These are phyloP conservation scores for Eimeria praecox DNA, from an alignment of 169 alveolate genomes.

Conservation along the genomic window DNA sequence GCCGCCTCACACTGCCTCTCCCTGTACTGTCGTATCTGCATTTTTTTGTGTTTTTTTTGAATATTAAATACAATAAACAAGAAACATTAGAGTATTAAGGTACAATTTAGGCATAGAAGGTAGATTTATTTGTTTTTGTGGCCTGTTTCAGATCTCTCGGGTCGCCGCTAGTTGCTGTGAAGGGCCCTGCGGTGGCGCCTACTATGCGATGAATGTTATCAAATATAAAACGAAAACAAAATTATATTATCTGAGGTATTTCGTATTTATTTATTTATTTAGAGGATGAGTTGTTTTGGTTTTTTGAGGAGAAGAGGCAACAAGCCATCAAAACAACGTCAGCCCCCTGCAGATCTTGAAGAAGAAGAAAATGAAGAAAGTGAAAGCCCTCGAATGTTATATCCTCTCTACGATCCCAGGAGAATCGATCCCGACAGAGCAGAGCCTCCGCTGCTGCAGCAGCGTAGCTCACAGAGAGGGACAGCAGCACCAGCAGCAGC, in stretches of 20 bases:
- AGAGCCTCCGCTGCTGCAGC: constrained; percentile 9
- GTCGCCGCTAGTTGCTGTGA: constrained; percentile 10
- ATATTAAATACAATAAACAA: background rate
- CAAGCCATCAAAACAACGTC: background rate
- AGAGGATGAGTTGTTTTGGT: background rate
- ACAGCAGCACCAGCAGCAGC: background rate
- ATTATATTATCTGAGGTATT: too few relatives aligned
- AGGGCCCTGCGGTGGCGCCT: background rate
- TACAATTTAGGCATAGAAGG: background rate
- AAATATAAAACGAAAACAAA: too few relatives aligned
- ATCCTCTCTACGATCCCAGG: background rate
- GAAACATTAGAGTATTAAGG: background rate
- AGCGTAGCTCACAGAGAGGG: too few relatives aligned
- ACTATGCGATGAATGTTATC: too few relatives aligned
- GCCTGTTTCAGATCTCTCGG: background rate
- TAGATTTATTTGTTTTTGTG: background rate
- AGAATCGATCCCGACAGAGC: background rate
- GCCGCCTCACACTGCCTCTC: background rate
- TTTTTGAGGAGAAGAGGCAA: background rate
- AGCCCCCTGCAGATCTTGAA: background rate
- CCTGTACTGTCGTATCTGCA: background rate
- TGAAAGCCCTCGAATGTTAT: background rate
- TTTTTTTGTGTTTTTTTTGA: background rate
- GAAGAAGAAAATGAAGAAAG: background rate
- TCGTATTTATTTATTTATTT: too few relatives aligned